Conservation (phyloP, 2,329 filamentous ascomycete genomes). For the Dactylellina parvicollis region DNA sequence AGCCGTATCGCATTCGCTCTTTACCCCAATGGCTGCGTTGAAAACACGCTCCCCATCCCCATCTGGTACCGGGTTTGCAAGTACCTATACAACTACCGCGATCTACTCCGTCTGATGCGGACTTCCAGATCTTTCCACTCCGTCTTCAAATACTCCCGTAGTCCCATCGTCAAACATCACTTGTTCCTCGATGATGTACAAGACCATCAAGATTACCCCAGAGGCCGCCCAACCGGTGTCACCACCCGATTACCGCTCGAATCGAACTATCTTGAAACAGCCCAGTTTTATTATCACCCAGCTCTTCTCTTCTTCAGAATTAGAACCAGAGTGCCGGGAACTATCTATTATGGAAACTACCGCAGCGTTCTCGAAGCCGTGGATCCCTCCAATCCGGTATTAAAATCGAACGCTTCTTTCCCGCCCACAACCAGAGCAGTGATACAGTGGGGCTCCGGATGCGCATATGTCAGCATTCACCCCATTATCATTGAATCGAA, state of each 20-base stretch:
- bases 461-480: neutral
- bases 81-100: neutral
- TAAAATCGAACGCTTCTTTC: neutral
- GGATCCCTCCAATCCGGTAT: neutral
- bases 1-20: neutral
- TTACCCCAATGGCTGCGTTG: neutral
- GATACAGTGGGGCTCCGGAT: neutral
- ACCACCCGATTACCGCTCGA: too few species aligned
- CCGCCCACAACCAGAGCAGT: neutral
- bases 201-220: too few species aligned
- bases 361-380: too few species aligned
- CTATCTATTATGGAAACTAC: too few species aligned
- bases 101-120: neutral
- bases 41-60: neutral
- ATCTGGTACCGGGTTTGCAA: neutral
- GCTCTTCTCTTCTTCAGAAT: too few species aligned
- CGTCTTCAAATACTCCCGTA: neutral
- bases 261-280: too few species aligned
- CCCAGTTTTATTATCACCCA: too few species aligned
- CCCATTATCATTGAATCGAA: neutral
- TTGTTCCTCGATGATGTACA: neutral
- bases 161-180: neutral
- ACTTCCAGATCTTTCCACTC: neutral
- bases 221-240: too few species aligned
- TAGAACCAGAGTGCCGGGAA: too few species aligned